These are phyloP conservation scores for Collybiopsis luxurians DNA, from an alignment of 768 basidiomycete genomes.

Conservation along the genomic window DNA sequence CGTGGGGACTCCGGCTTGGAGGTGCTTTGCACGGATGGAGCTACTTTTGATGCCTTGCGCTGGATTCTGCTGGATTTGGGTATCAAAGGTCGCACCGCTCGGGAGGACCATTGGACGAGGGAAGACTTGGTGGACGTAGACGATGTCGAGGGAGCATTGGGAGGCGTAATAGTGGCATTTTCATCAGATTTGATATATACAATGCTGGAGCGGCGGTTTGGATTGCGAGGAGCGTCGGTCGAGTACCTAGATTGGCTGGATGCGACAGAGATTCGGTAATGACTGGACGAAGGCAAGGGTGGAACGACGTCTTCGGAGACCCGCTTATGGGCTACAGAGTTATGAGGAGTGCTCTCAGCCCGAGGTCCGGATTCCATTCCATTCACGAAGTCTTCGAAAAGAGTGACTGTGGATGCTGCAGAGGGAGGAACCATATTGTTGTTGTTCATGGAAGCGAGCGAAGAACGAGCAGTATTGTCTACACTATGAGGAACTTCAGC, in stretches of 20 bases:
- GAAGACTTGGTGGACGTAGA: conserved; percentile 34
- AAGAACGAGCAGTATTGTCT: conserved; percentile 47
- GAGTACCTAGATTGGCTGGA: conserved; percentile 22
- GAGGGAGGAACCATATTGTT: conserved; percentile 38
- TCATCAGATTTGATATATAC: conserved; percentile 63
- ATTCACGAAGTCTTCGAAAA: conserved; percentile 55
- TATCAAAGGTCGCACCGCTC: conserved; percentile 50
- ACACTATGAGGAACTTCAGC: conserved; percentile 48
- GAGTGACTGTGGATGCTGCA: conserved; percentile 58
- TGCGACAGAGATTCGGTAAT: conserved; percentile 12
- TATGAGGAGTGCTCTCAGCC: conserved; percentile 66
- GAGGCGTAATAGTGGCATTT: conserved; percentile 19
- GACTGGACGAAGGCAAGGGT: conserved; percentile 25
- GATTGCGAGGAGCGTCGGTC: not conserved
- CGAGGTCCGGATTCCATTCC: conserved; percentile 41
- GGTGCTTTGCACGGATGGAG: conserved; percentile 20
- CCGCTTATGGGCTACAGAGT: conserved; percentile 35
- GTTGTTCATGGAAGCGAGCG: conserved; percentile 37
- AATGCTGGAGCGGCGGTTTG: conserved; percentile 53
- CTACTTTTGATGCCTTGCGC: conserved; percentile 35
- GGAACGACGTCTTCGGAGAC: conserved; percentile 25
- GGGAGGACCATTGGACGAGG: conserved; percentile 46
- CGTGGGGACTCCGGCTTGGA: conserved; percentile 37
- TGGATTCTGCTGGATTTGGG: conserved; percentile 49
- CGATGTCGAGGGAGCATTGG: conserved; percentile 19